phyloP scores from a whole-genome alignment of 495 filamentous ascomycete species.

The Thermothielavioides terrestris region DNA sequence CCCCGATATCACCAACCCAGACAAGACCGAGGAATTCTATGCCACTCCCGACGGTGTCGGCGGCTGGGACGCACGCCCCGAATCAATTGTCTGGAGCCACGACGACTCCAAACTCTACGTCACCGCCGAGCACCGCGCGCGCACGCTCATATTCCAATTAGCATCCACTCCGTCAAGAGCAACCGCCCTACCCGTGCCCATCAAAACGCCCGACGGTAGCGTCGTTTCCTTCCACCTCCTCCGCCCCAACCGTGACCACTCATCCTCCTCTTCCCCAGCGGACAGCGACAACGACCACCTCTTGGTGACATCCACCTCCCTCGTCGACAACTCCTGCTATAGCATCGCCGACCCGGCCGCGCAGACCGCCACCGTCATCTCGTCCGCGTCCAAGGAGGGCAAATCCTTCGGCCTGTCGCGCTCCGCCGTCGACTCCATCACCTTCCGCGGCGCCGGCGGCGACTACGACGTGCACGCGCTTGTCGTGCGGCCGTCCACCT shows the following conservation, averaged over 20 bases:
- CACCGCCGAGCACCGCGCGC: conserved; percentile 56
- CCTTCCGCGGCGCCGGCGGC: conserved; percentile 46
- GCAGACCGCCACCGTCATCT: conserved; percentile 41
- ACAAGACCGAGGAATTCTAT: conserved; percentile 56
- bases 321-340: conserved; percentile 63
- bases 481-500: conserved; percentile 73
- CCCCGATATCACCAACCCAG: conserved; percentile 49
- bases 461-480: conserved; percentile 63
- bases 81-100: conserved; percentile 53
- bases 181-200: conserved; percentile 44
- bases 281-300: conserved; percentile 34
- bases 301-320: conserved; percentile 55
- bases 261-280: conserved; percentile 27
- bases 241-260: conserved; percentile 31
- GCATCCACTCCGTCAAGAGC: conserved; percentile 44
- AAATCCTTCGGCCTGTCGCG: conserved; percentile 57
- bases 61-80: conserved; percentile 60
- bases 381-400: conserved; percentile 62
- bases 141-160: conserved; percentile 56
- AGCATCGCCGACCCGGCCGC: conserved; percentile 47
- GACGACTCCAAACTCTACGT: conserved; percentile 58
- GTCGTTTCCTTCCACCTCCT: conserved; percentile 52
- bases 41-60: conserved; percentile 53
- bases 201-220: conserved; percentile 51
- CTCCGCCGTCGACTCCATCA: conserved; percentile 59